These are phyloP conservation scores for Diaporthe caulivora DNA, from an alignment of 2,329 filamentous ascomycete species.

Conservation along the genomic window DNA sequence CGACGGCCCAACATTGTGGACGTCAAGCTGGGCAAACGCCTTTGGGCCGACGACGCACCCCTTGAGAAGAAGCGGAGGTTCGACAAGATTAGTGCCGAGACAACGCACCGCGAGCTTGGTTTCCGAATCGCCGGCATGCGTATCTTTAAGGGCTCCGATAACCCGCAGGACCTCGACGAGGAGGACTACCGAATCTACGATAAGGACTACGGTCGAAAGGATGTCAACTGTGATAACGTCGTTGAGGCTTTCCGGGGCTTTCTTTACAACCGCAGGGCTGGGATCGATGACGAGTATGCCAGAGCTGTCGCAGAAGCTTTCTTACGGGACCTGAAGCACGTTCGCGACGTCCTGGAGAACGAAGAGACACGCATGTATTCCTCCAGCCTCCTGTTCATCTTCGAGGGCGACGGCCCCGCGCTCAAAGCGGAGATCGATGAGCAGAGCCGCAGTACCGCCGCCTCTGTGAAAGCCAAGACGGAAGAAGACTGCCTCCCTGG, in stretches of 20 bases:
- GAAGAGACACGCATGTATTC: conserved; percentile 76
- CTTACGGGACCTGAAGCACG: conserved; percentile 62
- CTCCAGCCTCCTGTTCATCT: conserved; percentile 72
- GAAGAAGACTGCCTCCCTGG: conserved; percentile 44
- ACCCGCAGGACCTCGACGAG: conserved; percentile 63
- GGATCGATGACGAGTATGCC: conserved; percentile 71
- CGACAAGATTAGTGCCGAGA: conserved; percentile 68
- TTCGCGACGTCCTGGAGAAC: conserved; percentile 65
- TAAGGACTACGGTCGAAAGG: conserved; percentile 70
- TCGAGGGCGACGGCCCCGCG: conserved; percentile 71
- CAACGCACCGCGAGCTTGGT: conserved; percentile 70
- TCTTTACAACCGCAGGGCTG: conserved; percentile 68
- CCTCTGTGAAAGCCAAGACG: conserved; percentile 64
- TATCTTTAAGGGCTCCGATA: conserved; percentile 68
- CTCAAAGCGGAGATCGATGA: conserved; percentile 66
- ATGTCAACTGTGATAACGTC: conserved; percentile 67
- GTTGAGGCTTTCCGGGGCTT: conserved; percentile 67
- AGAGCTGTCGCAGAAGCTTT: conserved; percentile 67
- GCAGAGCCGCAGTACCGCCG: conserved; percentile 62
- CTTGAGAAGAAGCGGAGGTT: conserved; percentile 70
- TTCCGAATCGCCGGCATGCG: conserved; percentile 77
- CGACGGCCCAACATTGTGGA: conserved; percentile 90
- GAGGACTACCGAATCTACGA: conserved; percentile 71
- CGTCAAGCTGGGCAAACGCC: conserved; percentile 86
- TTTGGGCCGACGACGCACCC: conserved; percentile 84